Base-by-base conservation (phyloP, 148 eudicot species). In the Arctostaphylos glauca region DNA sequence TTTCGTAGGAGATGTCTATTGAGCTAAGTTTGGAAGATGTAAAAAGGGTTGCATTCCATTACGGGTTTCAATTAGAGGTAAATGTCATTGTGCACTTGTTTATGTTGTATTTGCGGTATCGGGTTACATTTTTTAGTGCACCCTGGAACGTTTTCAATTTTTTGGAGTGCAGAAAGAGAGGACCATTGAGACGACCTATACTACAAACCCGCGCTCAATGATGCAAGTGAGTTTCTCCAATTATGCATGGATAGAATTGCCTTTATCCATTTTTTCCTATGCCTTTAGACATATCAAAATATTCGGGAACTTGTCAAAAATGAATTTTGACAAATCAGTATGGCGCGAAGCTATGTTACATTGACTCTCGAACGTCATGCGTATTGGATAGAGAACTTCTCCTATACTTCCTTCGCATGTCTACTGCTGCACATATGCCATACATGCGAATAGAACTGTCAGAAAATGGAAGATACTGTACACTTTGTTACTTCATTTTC, bases 11-110 rank as follows among this genome's bases (percentile, higher is more conserved):
- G 82, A 92, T 97, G 94, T 97, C 99, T n/a, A 83, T 97, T 68
- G 99, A 97, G 85, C 83, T 97, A 62, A 93, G 99, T 87, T 88
- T 97, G 85, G 99, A 94, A 91, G 99, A 97, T 79, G 98, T 97
- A 81, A 94, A 90, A 89, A 90, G 83, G 84, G 93, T 91, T 85
- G 95, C 99, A 68, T 74, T 82, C 23, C 91, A 89, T 83, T 90
- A 87, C 81, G 99, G 99, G 83, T 94, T 97, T 82, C 86, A 87
- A 67, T 86, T 94, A 81, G 96, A 97, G 99, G 99, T 97, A 81
- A 41, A 16, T 70, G n/a, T 70, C 48, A 70, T 14, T 70, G 48
- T 41, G 49, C n/a, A 16, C 49, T 6, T 79, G 9, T n/a, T 79
- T 46, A 72, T 68, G 68, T 52, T 53, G 48, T 56, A 3, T 75